Base-by-base conservation (phyloP, 164 flowering plant genomes). In the Stephania japonica region DNA sequence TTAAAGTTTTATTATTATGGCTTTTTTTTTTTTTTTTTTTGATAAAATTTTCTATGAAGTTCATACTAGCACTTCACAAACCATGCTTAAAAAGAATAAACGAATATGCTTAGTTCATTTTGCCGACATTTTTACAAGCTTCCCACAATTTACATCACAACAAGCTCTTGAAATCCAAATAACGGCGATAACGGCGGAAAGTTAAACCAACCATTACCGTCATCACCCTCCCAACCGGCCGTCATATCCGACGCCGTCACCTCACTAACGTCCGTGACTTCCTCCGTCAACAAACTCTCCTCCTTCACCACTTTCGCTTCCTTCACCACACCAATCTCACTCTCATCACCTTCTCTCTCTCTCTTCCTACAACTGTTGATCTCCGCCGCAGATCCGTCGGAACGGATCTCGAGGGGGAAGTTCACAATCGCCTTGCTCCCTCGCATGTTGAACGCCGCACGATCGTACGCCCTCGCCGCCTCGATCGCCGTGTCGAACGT, bases 391-490 rank as follows among this genome's bases (percentile, higher is more conserved):
- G 26, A 9, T 38, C 68, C 62, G 7, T 21, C 24, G 9, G 10
- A 65, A 5, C 78, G 79, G 13, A 74, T 76, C 49, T 84, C 86
- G 56, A 82, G 82, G 16, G 87, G 87, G 80, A 84, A 84, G 71
- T 84, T 84, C 67, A 84, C 81, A 41, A 84, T 84, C 21, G 85
- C 87, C 67, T 81, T 82, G 68, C 79, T 69, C 21, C 87, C 87
- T 0, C 87, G 77, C 74, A 84, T 78, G 80, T 72, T 70, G 71
- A 82, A 84, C 13, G 87, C 87, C 1, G 85, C 84, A 5, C 84
- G 81, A 59, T 84, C 87, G 73, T 84, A 84, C 23, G 87, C 87
- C 76, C 44, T 77, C 27, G 87, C 85, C 12, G 87, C 87, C 8
- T 84, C 85, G 38, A 82, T 72, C 9, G 87, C 84, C 4, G 81